These are phyloP conservation scores for Eucalyptus lansdowneana DNA, from an alignment of 345 rosid genomes.

Conservation along the genomic window DNA sequence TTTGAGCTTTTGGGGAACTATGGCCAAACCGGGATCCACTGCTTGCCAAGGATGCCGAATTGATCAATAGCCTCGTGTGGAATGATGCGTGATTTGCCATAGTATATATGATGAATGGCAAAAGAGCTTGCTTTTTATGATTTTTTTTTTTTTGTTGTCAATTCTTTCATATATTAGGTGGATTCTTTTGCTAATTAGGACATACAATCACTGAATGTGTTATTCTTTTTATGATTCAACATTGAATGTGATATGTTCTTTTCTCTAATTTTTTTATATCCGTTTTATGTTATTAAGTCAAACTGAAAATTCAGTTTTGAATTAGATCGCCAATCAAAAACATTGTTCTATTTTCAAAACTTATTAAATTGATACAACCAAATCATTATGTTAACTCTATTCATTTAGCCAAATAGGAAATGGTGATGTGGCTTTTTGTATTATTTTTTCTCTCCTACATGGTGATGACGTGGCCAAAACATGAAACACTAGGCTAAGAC, in stretches of 20 bases:
- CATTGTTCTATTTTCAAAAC: neutral
- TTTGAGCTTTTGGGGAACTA: neutral
- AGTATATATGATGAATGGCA: neutral
- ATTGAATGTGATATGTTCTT: neutral
- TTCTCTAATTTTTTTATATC: neutral
- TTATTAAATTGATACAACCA: too few relatives aligned
- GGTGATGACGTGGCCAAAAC: too few relatives aligned
- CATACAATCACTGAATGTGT: neutral
- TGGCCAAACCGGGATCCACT: neutral
- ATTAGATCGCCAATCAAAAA: neutral
- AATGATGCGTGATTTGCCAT: neutral
- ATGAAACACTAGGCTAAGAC: too few relatives aligned
- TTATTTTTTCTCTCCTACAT: too few relatives aligned
- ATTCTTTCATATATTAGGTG: neutral
- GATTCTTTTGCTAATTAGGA: neutral
- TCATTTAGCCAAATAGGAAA: too few relatives aligned
- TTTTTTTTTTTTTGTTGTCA: neutral
- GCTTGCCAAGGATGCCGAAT: neutral
- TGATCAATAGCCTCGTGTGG: neutral
- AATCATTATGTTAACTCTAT: too few relatives aligned
- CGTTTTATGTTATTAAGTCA: neutral
- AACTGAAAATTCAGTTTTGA: conserved; percentile 12
- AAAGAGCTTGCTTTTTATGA: neutral
- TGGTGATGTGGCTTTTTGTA: too few relatives aligned
- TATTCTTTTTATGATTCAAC: neutral